These are phyloP conservation scores for Fusarium foetens DNA, from an alignment of 2,329 filamentous ascomycete species.

Conservation along the genomic window DNA sequence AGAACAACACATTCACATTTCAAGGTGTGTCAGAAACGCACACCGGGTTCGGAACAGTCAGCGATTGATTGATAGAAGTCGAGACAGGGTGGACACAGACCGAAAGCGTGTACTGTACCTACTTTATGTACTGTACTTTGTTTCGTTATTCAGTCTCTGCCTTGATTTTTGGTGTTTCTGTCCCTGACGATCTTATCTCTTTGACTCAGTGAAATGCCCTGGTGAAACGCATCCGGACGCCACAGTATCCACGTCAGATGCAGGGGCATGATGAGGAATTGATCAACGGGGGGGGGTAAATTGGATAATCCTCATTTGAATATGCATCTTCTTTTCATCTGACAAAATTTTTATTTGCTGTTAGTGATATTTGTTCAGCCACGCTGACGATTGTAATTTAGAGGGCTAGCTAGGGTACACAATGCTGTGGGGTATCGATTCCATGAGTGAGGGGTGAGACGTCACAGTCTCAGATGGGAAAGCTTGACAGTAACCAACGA, in stretches of 20 bases:
- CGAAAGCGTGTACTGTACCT: conserved; percentile 7
- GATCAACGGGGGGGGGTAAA: conserved; percentile 16
- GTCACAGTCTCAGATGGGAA: conserved; percentile 12
- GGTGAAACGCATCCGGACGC: conserved; percentile 41
- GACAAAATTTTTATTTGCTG: conserved; percentile 24
- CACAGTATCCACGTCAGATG: conserved; percentile 42
- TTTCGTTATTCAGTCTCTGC: conserved; percentile 2
- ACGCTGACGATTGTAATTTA: conserved; percentile 29
- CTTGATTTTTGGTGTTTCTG: conserved; percentile 30
- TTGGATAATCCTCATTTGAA: conserved; percentile 21
- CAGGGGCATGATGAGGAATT: conserved; percentile 29
- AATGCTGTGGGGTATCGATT: conserved; percentile 15
- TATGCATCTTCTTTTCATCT: neutral
- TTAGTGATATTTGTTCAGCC: conserved; percentile 1
- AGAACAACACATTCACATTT: conserved; percentile 8
- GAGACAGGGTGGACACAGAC: conserved; percentile 9
- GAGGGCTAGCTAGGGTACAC: conserved; percentile 2
- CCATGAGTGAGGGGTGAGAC: conserved; percentile 10
- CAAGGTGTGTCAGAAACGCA: neutral
- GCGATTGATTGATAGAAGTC: conserved; percentile 4
- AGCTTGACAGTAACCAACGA: conserved; percentile 18
- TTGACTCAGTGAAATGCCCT: conserved; percentile 6
- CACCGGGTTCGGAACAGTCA: conserved; percentile 2
- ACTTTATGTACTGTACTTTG: neutral
- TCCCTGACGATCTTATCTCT: conserved; percentile 42